Base-by-base conservation (phyloP, 441 rosid species). In the Eutrema salsugineum region DNA sequence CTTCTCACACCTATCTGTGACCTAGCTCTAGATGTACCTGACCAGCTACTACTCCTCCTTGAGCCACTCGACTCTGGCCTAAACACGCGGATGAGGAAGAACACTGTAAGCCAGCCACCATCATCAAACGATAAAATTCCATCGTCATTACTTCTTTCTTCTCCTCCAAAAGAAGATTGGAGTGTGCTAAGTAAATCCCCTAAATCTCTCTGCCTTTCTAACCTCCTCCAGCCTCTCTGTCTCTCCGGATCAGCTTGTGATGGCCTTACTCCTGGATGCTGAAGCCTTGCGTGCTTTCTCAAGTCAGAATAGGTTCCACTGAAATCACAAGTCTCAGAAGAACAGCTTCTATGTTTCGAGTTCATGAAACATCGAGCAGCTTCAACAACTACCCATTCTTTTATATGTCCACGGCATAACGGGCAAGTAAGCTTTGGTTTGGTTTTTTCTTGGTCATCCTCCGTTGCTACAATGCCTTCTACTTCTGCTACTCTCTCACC, bases 171-270 rank as follows among this genome's bases (percentile, higher is more conserved):
- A 5, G 98, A 90, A 66, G 97, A 86, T 57, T 87, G 88, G 11
- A 95, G 93, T 3, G 97, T 88, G 80, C 99, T 93, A 28, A 93
- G 83, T 75, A 95, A 77, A 84, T 95, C 98, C 5, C 97, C 99
- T n/a, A 93, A 76, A 70, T 95, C 99, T 78, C 99, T 89, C 81
- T 93, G 95, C 19, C 93, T 95, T 82, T 95, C 97, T 75, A 95
- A 72, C 82, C 93, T 84, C 83, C 97, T 88, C 99, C 99, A 95
- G 68, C 77, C 85, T 46, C 91, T 91, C 66, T 89, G 88, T 67
- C 99, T 79, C 79, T 88, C 98, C 3, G 93, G 99, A 74, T 95
- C 98, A 54, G 86, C 88, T 81, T 85, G 94, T 32, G 98, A 81
- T 22, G 99, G 99, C 16, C 99, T 90, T 10, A 81, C 94, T 38